A percentile compares a stretch with the other conserved stretches of the same genome.
Evolutionary conservation across 108 stramenopile species (phyloP).

Genomic region (Skeletonema marinoi): DNA sequence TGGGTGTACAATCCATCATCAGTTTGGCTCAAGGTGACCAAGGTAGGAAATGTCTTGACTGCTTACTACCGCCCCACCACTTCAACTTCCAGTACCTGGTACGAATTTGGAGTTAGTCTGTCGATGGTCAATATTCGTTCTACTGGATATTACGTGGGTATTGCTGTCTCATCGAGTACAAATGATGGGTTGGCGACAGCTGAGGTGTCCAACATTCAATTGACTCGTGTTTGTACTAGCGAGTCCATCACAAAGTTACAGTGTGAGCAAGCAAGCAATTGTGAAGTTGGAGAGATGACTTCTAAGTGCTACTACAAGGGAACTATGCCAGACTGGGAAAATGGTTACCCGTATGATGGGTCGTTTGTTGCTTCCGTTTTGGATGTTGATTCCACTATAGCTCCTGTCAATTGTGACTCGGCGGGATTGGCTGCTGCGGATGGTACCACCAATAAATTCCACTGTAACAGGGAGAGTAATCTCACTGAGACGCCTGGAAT

Average conservation of each 20-base stretch:
- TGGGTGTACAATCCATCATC: neutral
- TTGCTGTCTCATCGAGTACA: slow-evolving; percentile 1
- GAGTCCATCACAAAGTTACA: neutral
- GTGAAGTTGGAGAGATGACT: neutral
- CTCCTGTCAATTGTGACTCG: neutral
- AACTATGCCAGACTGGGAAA: neutral
- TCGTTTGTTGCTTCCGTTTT: neutral
- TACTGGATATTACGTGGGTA: slow-evolving; percentile 19
- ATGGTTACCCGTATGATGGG: neutral
- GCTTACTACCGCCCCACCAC: slow-evolving; percentile 23
- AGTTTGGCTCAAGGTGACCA: slow-evolving; percentile 35
- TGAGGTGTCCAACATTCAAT: slow-evolving; percentile 1
- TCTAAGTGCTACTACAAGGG: neutral
- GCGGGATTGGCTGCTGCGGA: neutral
- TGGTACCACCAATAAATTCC: neutral
- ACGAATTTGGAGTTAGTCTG: slow-evolving; percentile 27
- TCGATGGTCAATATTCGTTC: slow-evolving; percentile 20
- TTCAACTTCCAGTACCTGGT: slow-evolving; percentile 21
- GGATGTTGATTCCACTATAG: neutral
- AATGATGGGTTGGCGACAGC: neutral
- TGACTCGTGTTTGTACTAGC: neutral
- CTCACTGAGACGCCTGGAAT: neutral
- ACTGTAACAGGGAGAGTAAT: neutral
- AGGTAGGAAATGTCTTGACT: slow-evolving; percentile 30
- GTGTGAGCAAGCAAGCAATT: neutral